Evolutionary conservation across 2,329 filamentous ascomycete species (phyloP).

Genomic region (Aphanocladium album): DNA sequence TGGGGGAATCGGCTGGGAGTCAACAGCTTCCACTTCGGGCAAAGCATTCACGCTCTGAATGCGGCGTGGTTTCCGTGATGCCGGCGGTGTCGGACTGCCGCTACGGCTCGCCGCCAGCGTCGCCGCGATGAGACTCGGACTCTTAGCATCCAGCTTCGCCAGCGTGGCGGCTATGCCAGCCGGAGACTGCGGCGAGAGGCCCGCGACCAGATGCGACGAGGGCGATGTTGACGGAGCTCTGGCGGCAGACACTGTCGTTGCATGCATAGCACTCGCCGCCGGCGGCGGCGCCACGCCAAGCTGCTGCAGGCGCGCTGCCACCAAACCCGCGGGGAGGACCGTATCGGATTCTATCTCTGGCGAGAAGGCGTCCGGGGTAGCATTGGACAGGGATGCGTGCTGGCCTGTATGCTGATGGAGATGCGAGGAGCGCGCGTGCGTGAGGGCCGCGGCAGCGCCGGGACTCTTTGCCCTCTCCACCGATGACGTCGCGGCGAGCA

Average conservation of each 20-base stretch:
- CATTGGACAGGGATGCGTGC: constrained; percentile 23
- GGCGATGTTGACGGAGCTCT: constrained; percentile 13
- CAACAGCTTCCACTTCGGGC: constrained; percentile 23
- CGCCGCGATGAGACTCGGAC: constrained; percentile 51
- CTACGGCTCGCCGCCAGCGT: constrained; percentile 54
- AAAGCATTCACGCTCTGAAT: constrained; percentile 26
- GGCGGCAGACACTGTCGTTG: not conserved
- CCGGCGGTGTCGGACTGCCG: constrained; percentile 34
- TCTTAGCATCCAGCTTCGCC: constrained; percentile 36
- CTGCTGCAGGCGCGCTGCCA: constrained; percentile 22
- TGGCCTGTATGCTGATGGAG: constrained; percentile 28
- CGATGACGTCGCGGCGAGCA: constrained; percentile 39
- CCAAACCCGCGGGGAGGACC: constrained; percentile 15
- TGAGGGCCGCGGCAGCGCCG: constrained; percentile 8
- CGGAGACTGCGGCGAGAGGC: not conserved
- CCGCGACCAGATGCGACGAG: not conserved
- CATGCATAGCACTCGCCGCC: not conserved
- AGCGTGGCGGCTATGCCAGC: not conserved
- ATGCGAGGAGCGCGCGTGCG: constrained; percentile 18
- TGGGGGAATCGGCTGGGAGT: constrained; percentile 55
- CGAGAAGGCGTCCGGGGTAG: constrained; percentile 26
- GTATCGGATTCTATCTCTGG: constrained; percentile 18
- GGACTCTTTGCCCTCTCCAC: constrained; percentile 15
- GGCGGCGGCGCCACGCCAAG: constrained; percentile 16
- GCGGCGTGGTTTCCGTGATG: constrained; percentile 21